Conservation (phyloP, 345 rosid genomes). For the Aegle marmelos region DNA sequence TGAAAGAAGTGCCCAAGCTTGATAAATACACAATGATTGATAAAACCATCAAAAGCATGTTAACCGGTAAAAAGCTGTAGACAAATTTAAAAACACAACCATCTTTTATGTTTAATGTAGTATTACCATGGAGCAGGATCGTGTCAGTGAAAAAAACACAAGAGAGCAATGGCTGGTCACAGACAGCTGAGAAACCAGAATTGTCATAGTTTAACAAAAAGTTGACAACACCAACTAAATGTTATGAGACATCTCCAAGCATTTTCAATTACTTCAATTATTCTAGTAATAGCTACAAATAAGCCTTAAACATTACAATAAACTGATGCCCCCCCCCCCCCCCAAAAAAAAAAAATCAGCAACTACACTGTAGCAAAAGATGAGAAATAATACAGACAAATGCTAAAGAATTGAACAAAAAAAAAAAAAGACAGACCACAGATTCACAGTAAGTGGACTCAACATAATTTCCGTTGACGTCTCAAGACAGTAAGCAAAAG, state of each 20-base stretch:
- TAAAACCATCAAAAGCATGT: constrained; percentile 8
- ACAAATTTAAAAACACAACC: neutral
- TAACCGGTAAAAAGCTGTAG: neutral
- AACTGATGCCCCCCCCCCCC: neutral
- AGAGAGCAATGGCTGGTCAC: neutral
- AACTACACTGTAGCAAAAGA: neutral
- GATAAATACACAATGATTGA: neutral
- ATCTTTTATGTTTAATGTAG: neutral
- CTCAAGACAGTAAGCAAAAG: neutral
- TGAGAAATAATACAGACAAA: neutral
- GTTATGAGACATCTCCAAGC: neutral
- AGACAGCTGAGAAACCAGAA: neutral
- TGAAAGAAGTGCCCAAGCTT: constrained; percentile 10
- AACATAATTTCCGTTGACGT: neutral
- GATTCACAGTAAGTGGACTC: neutral
- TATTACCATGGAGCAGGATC: neutral
- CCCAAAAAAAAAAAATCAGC: constrained; percentile 1
- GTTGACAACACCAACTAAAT: neutral
- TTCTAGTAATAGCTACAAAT: neutral
- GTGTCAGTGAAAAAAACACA: neutral
- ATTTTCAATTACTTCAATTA: neutral
- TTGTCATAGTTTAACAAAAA: neutral
- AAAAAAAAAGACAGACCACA: neutral
- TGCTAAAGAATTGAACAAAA: neutral
- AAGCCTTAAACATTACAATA: neutral